Evolutionary conservation across 257 asterid species (phyloP), one percentile per base, ranked within the genome.

Genomic region (Solanum tacnaense): DNA sequence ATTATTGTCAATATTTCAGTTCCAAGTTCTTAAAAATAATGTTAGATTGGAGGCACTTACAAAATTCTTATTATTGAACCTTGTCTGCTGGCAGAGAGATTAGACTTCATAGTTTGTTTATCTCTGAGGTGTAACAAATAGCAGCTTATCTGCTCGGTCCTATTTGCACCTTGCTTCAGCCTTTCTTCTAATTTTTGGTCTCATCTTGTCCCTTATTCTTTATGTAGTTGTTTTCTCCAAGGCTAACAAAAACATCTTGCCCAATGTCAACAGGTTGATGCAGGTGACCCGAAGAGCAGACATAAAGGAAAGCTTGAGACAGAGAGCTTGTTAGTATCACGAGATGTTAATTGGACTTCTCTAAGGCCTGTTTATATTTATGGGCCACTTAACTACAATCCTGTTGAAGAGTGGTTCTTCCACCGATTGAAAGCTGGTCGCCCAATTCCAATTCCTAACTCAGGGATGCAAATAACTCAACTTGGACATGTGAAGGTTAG

Each of bases 231-330:
- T 46, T 81, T 9, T 27, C 29, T 0, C 4, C 16, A 9, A 18
- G 16, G 85, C 41, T 81, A 18, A 82, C 12, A 20, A 49, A 46
- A 35, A 35, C 13, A 31, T 72, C 23, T 88, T 27, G 31, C 58
- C 72, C 82, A 23, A n/a, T 60, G 27, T 32, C 88, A 87, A 85
- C 91, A 97, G 99, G 86, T 38, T 31, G 99, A 95, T 89, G 99
- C 98, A 91, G 99, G 94, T 88, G 99, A 97, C 86, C 99, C 98
- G 60, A 97, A 97, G 95, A 97, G 99, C 87, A 94, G 99, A 88
- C 99, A 97, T 93, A 97, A 97, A 91, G 99, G 99, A 74, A 97
- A 97, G 92, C 98, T 97, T 6, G 99, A 97, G 93, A 97, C 98
- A 1, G 99, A 97, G 94, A 94, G 92, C 93, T 91, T 97, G 88